Percentiles rank a stretch among this genome's conserved stretches.
Conservation (phyloP, 768 basidiomycete species). For the Psilocybe subaeruginosa region DNA sequence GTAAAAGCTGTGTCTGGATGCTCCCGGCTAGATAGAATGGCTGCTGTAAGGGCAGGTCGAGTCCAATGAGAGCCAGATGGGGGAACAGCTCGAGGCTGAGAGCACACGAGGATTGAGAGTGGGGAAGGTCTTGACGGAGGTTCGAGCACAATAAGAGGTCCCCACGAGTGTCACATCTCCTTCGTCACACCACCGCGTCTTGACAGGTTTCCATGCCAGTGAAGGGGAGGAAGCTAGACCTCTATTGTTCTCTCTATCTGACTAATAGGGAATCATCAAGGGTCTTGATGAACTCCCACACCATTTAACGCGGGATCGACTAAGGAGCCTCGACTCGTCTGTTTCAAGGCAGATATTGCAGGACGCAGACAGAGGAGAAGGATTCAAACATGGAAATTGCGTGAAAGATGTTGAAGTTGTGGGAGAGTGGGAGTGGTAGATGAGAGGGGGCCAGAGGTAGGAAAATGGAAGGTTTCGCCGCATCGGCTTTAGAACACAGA, state of each 20-base stretch:
- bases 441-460: background rate
- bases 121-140: conserved; percentile 12
- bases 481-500: background rate
- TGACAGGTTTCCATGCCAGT: conserved; percentile 26
- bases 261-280: conserved; percentile 19
- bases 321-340: background rate
- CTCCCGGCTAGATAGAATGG: background rate
- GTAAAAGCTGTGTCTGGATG: background rate
- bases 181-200: conserved; percentile 32
- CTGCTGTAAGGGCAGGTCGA: conserved; percentile 1
- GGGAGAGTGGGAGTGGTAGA: background rate
- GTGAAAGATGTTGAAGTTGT: background rate
- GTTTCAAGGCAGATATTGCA: background rate
- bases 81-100: background rate
- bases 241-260: conserved; percentile 27
- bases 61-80: background rate
- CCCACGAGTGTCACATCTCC: conserved; percentile 26
- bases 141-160: conserved; percentile 23
- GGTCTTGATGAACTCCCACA: conserved; percentile 19
- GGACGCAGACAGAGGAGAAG: background rate
- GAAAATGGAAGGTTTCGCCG: background rate
- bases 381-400: background rate
- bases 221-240: conserved; percentile 17
- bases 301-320: background rate
- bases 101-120: conserved; percentile 12